phyloP scores from a whole-genome alignment of 352 stramenopile genomes.

The Pythium catenulatum region DNA sequence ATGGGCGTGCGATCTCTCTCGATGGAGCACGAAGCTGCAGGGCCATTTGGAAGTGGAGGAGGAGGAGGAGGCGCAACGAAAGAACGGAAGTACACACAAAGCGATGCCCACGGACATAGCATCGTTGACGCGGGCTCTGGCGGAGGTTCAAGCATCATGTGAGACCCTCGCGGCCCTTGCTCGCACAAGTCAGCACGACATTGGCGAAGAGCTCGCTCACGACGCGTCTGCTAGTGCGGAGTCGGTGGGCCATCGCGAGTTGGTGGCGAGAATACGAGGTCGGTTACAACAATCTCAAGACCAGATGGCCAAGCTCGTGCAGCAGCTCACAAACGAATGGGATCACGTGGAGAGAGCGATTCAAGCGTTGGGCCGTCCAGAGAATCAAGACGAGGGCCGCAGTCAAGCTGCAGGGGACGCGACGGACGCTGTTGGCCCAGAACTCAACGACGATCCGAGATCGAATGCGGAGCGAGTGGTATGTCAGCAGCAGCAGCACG shows the following conservation, averaged over 20 bases:
- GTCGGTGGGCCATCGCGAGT: not conserved
- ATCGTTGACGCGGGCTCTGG: not conserved
- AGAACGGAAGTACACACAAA: not conserved
- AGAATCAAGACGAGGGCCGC: not conserved
- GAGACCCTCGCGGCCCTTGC: slow-evolving; percentile 77
- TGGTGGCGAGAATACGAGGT: slow-evolving; percentile 16
- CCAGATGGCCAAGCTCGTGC: slow-evolving; percentile 55
- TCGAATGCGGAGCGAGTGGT: not conserved
- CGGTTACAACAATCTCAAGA: not conserved
- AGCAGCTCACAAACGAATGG: slow-evolving; percentile 52
- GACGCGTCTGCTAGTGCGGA: too few species aligned
- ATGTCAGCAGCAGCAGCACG: not conserved
- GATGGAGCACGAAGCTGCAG: not conserved
- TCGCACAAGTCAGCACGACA: slow-evolving; percentile 69
- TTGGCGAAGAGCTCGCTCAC: too few species aligned
- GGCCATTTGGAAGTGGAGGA: not conserved
- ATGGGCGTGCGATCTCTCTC: not conserved
- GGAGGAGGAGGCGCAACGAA: not conserved
- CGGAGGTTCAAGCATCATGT: slow-evolving; percentile 65
- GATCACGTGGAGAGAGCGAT: slow-evolving; percentile 30
- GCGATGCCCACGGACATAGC: slow-evolving; percentile 1
- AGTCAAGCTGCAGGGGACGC: not conserved
- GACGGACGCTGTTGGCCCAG: not conserved
- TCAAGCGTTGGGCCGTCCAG: not conserved
- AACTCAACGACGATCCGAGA: not conserved